Base-by-base conservation (phyloP, 768 basidiomycete species). In the Collybiopsis luxurians region DNA sequence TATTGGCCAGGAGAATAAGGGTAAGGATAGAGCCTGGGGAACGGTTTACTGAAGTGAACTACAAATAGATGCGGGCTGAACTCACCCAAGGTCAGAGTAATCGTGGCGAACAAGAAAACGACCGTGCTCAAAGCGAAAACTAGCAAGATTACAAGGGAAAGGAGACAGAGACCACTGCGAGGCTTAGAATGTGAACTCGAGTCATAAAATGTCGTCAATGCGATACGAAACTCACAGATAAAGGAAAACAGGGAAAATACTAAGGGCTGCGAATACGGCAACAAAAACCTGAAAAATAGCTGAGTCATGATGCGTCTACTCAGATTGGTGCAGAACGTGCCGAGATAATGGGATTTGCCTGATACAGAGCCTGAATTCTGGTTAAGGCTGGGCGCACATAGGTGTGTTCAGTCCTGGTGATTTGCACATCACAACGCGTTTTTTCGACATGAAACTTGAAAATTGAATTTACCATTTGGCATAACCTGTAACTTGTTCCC, bases 141-240 rank as follows among this genome's bases (percentile, higher is more conserved):
- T 21, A 73, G 28, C 40, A 53, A 52, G 67, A 60, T 30, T 66
- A 61, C 21, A 60, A 67, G 34, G 68, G 26, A 1, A 44, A 51
- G 56, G 68, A 71, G 15, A 73, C 27, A 28, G 71, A 72, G 26
- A 27, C 72, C 57, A 24, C 69, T 71, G 30, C 68, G 68, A 30
- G 23, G 34, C 24, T 13, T 12, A 39, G 12, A 40, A 34, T 34
- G 31, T 6, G 31, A 34, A n/a, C n/a, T 53, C 44, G 53, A 13
- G n/a, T 23, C 19, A 12, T 11, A 13, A 57, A 38, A 53, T 39
- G 26, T 2, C 28, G 10, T 13, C 12, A 27, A 19, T 34, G 7
- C 15, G 43, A 10, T 13, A 3, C 43, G 15, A 34, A 9, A 64
- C 71, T 45, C 43, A 73, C 71, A 66, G 31, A 53, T 69, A 73